Evolutionary conservation across 441 rosid genomes (phyloP), one percentile per base, ranked within the genome.

Genomic region (Mallotus repandus): DNA sequence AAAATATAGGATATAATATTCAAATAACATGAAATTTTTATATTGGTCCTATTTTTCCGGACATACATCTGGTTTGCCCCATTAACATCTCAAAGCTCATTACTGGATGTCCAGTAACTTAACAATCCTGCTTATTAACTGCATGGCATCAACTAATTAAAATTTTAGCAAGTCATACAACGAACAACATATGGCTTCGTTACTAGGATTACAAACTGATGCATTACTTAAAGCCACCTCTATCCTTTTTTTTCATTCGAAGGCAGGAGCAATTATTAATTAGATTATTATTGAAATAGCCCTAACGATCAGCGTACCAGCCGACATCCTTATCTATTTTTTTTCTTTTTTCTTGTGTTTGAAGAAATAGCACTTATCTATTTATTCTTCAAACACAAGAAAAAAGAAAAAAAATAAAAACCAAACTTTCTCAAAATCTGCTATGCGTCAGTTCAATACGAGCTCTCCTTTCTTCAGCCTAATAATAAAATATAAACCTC

Each of bases 391-490:
- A n/a, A n/a, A n/a, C n/a, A 35, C 43, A 79, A 11, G 9, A 60
- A 32, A 55, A 3, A 21, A 68, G 63, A 15, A 69, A 14, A 59
- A 49, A 57, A 64, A 59, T 63, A 71, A 68, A 13, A 62, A 41
- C 18, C 76, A 16, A 19, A 86, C 89, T 86, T 84, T 81, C 76
- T 74, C 81, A 68, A 81, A 74, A 76, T 83, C 84, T 22, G 68
- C 46, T 35, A 76, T 59, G 74, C 78, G 90, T 65, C n/a, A 72
- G 80, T 52, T 77, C 84, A 49, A 89, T 68, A 38, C 78, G 91
- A 72, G 81, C 81, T 84, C 76, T 89, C 64, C 84, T 76, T 70
- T 89, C 89, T 87, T 88, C 92, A 43, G 83, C 89, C 95, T 88
- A 71, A 60, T 48, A 69, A 21, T 35, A 76, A 0, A 25, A 29